Evolutionary conservation across 1,284 basidiomycete genomes (phyloP).

Genomic region (Naganishia liquefaciens): DNA sequence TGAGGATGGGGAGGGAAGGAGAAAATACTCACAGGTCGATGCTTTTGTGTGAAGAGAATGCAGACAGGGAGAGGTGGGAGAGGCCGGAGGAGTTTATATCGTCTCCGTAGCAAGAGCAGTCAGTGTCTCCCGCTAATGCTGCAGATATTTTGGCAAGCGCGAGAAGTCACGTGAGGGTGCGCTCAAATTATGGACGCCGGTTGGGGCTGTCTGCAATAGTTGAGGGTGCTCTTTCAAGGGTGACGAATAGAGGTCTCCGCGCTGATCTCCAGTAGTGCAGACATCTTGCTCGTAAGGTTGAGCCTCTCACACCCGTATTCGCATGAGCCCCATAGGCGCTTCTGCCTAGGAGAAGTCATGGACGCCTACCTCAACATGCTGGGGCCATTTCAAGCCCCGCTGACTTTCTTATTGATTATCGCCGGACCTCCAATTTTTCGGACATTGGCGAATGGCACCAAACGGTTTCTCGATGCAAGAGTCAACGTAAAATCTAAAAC

Average conservation of each 20-base stretch:
- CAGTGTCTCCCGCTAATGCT: background rate
- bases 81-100: conserved; percentile 5
- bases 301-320: no score
- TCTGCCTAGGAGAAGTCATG: conserved; percentile 1
- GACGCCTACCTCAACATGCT: conserved; percentile 18
- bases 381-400: conserved; percentile 17
- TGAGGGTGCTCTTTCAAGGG: background rate
- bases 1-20: background rate
- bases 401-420: conserved; percentile 17
- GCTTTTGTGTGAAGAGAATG: background rate
- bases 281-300: no score
- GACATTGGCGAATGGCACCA: conserved; percentile 2
- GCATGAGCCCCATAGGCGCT: background rate
- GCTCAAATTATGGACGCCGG: background rate
- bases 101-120: background rate
- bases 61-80: no score
- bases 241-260: conserved; percentile 18
- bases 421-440: conserved; percentile 21
- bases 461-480: conserved; percentile 12
- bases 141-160: conserved; percentile 13
- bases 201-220: background rate
- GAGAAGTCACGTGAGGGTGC: conserved; percentile 2
- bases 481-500: conserved; percentile 18
- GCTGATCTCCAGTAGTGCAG: background rate
- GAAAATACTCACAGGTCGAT: conserved; percentile 22